Evolutionary conservation across 1,284 basidiomycete species (phyloP), one percentile per base, ranked within the genome.

Genomic region (Pseudozyma hubeiensis): DNA sequence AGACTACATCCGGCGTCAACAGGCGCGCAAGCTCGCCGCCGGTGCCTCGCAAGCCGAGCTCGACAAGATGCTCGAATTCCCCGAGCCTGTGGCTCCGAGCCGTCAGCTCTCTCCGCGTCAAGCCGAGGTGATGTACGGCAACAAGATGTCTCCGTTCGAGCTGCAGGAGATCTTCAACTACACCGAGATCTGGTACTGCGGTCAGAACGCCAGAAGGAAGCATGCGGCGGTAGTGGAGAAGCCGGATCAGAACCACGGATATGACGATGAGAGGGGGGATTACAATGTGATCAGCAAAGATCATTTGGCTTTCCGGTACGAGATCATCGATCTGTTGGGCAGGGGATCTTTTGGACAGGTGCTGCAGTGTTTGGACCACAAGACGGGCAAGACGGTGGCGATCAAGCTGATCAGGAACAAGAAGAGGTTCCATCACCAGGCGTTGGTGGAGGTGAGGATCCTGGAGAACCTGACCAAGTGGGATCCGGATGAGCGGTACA

Each of bases 321-420:
- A 99, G 85, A 88, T 99, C 62, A 88, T 94, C 55, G 93, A 92
- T 77, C 91, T 93, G 3, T 89, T 99, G 31, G 97, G 97, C 43
- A 97, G 99, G 85, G 97, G 97, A 30, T 98, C 96, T 8, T 99
- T 99, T 77, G 97, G 97, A 14, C 97, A 99, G 84, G 97, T 99
- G 14, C 86, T 99, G 24, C 92, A 94, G 82, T 99, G 96, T 85
- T 90, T 94, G 41, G 97, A 99, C 85, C 94, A 99, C 85, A 91
- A 91, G 84, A 94, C 94, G n/a, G 97, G 97, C 13, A 89, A 93
- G 77, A 95, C 93, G 34, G 93, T 98, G 16, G 97, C 97, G 7
- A 91, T 99, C 87, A 99, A 99, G 88, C 97, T 99, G 77, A 99
- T 99, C 79, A 90, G 97, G 40, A 99, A 99, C 87, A 99, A 98